Base-by-base conservation (phyloP, 2,329 filamentous ascomycete genomes). In the Aspergillus uvarum region DNA sequence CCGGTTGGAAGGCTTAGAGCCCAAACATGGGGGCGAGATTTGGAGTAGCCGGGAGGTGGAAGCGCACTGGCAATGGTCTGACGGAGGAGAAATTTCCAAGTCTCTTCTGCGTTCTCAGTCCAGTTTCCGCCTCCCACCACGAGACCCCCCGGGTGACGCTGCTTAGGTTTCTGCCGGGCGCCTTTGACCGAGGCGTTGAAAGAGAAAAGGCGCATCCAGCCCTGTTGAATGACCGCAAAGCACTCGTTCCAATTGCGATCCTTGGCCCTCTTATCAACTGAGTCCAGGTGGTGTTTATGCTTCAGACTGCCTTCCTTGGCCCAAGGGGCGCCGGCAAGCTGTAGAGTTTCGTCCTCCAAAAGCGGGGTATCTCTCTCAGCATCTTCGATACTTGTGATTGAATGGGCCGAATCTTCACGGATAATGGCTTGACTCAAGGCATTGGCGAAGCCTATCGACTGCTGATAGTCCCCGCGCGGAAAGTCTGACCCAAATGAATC, bases 381-480 rank as follows among this genome's bases (percentile, higher is more conserved):
- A 31, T 88, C 87, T 67, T 89, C 88, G 64, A 80, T 66, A 80
- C 81, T 70, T 77, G 65, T 78, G 66, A 80, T 77, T 1, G 81
- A 78, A 47, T 81, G 82, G 11, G 83, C 83, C 16, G 85, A 77
- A 66, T 84, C 83, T 50, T 97, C 94, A 4, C 95, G 90, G 66
- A 96, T 96, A 65, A 98, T 99, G 38, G 94, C 94, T 74, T 98
- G 94, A 68, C 92, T 96, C 11, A 99, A 83, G 4, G 95, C 95
- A 74, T 96, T 98, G 57, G 95, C 95, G 72, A 99, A 99, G 0
- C 95, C 95, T 71, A 99, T 96, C 0, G 92, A 96, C 76, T 96
- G 93, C 76, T 97, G 92, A 74, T 94, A 97, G 69, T 96, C 92
- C 47, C 87, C 87, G 51, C 88, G 85, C 5, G 87, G 87, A 74